Evolutionary conservation across 1,139 yeast genomes (phyloP), one percentile per base, ranked within the genome.

Genomic region (Hemisphaericaspora lyxosophila): DNA sequence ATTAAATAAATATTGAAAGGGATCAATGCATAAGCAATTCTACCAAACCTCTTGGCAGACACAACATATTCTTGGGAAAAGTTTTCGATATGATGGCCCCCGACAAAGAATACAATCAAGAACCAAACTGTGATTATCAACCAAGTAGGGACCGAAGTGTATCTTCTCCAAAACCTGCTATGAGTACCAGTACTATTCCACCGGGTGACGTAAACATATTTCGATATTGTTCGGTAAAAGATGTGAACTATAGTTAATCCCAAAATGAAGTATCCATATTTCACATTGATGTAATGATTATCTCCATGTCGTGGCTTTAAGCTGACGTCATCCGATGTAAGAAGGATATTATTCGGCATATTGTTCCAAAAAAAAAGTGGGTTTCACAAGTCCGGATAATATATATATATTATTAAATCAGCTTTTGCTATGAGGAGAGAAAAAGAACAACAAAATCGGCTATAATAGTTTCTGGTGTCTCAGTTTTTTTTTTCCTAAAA

Each of bases 1-100:
- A 81, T 76, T 12, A 88, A 56, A 35, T 80, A 70, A 9, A 86
- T 62, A 40, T 81, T 70, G 24, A 87, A 62, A 0, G 95, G 94
- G 17, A 85, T 61, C 41, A 83, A 57, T 2, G 83, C 76, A 48
- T 79, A 84, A 0, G 87, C 67, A 5, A 88, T 54, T 44, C 96
- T 68, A 6, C 82, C 87, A 36, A 61, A 59, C 22, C 85, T 49
- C 44, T 70, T 70, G 13, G 65, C 44, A 7, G 56, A 39, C 3
- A 52, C 49, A 19, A 50, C 35, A 36, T 55, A 55, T 46, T 58
- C 47, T 34, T 59, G 56, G 25, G 47, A 19, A 41, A 54, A 35
- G 22, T 54, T 48, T 17, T 50, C 48, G 36, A 67, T 42, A 39
- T 60, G 44, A 48, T 47, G 42, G 31, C 60, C 46, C 17, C 54